A percentile compares a stretch with the other conserved stretches of the same genome.
Evolutionary conservation across 2,329 filamentous ascomycete genomes (phyloP).

Genomic region (Blastomyces parvus): DNA sequence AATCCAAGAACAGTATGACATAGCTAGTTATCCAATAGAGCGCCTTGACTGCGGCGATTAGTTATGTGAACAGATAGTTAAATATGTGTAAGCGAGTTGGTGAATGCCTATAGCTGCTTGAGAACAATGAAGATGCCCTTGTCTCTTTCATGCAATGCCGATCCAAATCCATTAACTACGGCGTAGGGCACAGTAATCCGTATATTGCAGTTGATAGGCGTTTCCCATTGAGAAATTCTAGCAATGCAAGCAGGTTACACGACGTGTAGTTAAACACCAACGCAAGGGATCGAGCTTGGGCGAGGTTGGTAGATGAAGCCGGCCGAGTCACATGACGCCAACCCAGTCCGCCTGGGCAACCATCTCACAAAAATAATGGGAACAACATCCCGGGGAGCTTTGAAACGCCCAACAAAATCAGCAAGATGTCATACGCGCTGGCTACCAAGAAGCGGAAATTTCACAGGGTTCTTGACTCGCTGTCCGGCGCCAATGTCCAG

Average conservation of each 20-base stretch:
- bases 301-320: too few relatives aligned
- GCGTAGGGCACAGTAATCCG: too few relatives aligned
- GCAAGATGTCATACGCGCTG: constrained; percentile 36
- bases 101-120: neutral
- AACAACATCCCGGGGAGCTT: neutral
- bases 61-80: too few relatives aligned
- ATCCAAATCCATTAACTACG: too few relatives aligned
- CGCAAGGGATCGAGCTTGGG: too few relatives aligned
- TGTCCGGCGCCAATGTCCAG: constrained; percentile 25
- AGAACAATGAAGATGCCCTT: neutral
- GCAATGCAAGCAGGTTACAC: too few relatives aligned
- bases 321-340: neutral
- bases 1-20: neutral
- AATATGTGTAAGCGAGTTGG: neutral
- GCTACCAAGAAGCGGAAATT: constrained; percentile 42
- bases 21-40: neutral
- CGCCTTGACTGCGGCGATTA: too few relatives aligned
- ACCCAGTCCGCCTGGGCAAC: neutral
- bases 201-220: neutral
- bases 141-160: neutral
- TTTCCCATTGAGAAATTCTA: neutral
- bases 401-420: neutral
- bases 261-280: too few relatives aligned
- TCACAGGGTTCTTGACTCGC: constrained; percentile 37
- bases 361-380: neutral